Base-by-base conservation (phyloP, 768 basidiomycete species). In the Xerocomellus intermedius region DNA sequence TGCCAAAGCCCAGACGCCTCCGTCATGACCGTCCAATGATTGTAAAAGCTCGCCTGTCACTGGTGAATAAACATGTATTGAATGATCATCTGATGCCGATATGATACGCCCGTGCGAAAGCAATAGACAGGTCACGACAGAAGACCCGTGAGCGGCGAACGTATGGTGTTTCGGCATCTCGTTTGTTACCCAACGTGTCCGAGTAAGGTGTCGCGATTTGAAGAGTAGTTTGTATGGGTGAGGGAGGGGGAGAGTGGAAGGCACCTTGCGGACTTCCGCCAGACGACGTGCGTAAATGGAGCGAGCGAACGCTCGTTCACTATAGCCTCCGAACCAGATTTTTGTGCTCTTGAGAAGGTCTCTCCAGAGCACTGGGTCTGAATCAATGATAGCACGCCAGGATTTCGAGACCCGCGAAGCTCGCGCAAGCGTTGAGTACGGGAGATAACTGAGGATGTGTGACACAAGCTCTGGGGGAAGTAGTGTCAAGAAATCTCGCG, bases 1-100 rank as follows among this genome's bases (percentile, higher is more conserved):
- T 5, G 90, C 89, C n/a, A 98, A 76, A 16, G 95, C 94, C 95
- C 95, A 98, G 2, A 98, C 94, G 17, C 95, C 95, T 47, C 95
- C 95, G 62, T 94, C 91, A 64, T 98, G 95, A 4, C 95, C 96
- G 54, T 89, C 81, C 41, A 98, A 79, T 2, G 86, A 82, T 39
- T 82, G 84, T 5, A 87, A 70, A 21, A 91, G 80, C 36, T 83
- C 79, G 13, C 96, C 96, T 0, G 87, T 90, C 21, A 80, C 69
- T n/a, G 92, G 94, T 22, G 87, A 89, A 69, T 96, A 98, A 43
- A 99, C 85, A 66, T 95, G 91, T 65, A 98, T 97, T 4, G 93
- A 91, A 64, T 98, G 93, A 72, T 98, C 95, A 71, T 99, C 96
- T 1, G 94, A 96, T 12, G 96, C 95, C 12, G 92, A 94, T 65